phyloP scores from a whole-genome alignment of 169 alveolate species.

The Plasmodium falciparum region DNA sequence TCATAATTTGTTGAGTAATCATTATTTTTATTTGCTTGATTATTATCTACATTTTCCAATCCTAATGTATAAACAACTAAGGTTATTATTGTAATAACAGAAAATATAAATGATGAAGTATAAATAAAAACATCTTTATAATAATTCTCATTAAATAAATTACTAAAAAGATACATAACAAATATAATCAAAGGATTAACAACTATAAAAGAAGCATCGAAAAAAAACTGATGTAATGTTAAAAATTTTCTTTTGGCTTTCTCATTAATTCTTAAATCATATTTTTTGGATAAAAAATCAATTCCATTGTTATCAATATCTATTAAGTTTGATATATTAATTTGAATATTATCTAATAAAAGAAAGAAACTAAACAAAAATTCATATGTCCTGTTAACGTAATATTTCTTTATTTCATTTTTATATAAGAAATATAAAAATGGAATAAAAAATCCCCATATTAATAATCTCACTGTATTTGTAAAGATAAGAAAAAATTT shows the following conservation, averaged over 20 bases:
- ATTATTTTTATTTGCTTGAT: neutral
- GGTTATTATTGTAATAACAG: conserved; percentile 26
- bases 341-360: conserved; percentile 32
- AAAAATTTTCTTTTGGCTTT: conserved; percentile 35
- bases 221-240: conserved; percentile 52
- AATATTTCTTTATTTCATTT: conserved; percentile 54
- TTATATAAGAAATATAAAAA: conserved; percentile 17
- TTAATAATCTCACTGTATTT: conserved; percentile 16
- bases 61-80: conserved; percentile 21
- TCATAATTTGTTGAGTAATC: neutral
- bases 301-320: conserved; percentile 72
- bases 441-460: conserved; percentile 62
- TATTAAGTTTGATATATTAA: conserved; percentile 31
- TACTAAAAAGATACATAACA: conserved; percentile 40
- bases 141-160: conserved; percentile 15
- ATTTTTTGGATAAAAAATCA: conserved; percentile 48
- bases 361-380: conserved; percentile 11
- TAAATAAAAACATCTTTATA: conserved; percentile 47
- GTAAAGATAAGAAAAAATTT: conserved; percentile 55
- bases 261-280: conserved; percentile 35
- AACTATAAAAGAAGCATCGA: conserved; percentile 38
- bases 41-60: conserved; percentile 9
- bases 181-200: conserved; percentile 45
- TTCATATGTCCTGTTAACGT: conserved; percentile 25
- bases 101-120: conserved; percentile 15